A percentile compares a stretch with the other conserved stretches of the same genome.
Conservation (phyloP, 768 basidiomycete genomes). For the Hygrophorus russula region DNA sequence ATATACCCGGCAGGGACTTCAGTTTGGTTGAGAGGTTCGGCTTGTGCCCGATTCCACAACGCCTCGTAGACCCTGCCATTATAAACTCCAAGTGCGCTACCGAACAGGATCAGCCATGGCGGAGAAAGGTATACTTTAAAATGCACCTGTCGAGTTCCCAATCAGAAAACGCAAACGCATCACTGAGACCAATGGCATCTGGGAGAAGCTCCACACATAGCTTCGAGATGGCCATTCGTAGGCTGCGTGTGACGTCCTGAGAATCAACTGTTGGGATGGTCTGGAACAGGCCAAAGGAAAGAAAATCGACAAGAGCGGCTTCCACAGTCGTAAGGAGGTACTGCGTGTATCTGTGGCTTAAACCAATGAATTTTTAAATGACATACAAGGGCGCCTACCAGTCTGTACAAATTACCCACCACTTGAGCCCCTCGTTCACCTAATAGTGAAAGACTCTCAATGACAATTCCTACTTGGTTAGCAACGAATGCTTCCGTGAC, state of each 20-base stretch:
- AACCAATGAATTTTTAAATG: background rate
- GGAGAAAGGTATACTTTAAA: background rate
- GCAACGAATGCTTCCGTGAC: conserved; percentile 64
- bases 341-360: conserved; percentile 20
- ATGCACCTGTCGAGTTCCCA: conserved; percentile 61
- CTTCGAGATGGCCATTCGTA: conserved; percentile 39
- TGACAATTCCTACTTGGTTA: conserved; percentile 36
- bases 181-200: conserved; percentile 55
- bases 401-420: conserved; percentile 26
- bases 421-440: conserved; percentile 17
- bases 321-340: conserved; percentile 52
- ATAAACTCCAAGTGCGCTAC: conserved; percentile 49
- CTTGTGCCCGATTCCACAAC: conserved; percentile 47
- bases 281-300: conserved; percentile 40
- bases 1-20: conserved; percentile 46
- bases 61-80: conserved; percentile 59
- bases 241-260: conserved; percentile 31
- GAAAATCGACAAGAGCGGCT: conserved; percentile 42
- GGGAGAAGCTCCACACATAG: conserved; percentile 45
- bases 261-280: conserved; percentile 9
- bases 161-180: conserved; percentile 66
- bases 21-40: conserved; percentile 46
- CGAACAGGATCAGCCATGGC: background rate
- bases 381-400: conserved; percentile 23
- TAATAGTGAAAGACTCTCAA: conserved; percentile 19